Evolutionary conservation across 2,329 filamentous ascomycete species (phyloP).

Genomic region (Apiospora arundinis): DNA sequence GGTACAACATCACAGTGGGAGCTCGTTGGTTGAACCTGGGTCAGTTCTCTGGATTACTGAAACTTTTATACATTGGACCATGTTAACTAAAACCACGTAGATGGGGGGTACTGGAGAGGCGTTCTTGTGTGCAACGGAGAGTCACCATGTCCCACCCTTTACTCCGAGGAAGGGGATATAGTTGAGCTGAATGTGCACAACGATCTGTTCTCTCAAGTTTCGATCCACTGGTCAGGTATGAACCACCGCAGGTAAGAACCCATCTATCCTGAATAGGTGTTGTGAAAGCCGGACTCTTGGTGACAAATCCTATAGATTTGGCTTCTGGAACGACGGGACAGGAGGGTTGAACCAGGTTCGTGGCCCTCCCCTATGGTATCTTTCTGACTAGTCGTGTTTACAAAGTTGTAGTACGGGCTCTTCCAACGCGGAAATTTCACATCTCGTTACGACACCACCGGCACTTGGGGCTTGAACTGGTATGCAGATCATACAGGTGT

Average conservation of each 20-base stretch:
- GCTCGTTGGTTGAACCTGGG: constrained; percentile 24
- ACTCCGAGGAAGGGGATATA: constrained; percentile 29
- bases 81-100: constrained; percentile 19
- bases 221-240: constrained; percentile 28
- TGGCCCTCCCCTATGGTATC: too few species aligned
- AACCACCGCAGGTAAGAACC: constrained; percentile 6
- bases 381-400: neutral
- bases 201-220: constrained; percentile 28
- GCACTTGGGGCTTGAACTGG: constrained; percentile 29
- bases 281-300: neutral
- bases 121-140: constrained; percentile 30
- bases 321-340: constrained; percentile 29
- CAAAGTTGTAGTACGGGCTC: constrained; percentile 25
- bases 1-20: constrained; percentile 21
- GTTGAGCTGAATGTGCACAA: constrained; percentile 28
- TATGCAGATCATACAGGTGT: constrained; percentile 30
- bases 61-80: too few species aligned
- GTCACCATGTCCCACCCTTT: constrained; percentile 27
- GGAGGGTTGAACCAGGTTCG: constrained; percentile 27
- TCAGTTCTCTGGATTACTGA: neutral
- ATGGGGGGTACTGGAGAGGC: constrained; percentile 28
- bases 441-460: constrained; percentile 27
- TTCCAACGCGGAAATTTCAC: constrained; percentile 28
- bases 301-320: constrained; percentile 20
- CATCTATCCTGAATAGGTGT: neutral